Base-by-base conservation (phyloP, 2,329 filamentous ascomycete species). In the Aspergillus udagawae region DNA sequence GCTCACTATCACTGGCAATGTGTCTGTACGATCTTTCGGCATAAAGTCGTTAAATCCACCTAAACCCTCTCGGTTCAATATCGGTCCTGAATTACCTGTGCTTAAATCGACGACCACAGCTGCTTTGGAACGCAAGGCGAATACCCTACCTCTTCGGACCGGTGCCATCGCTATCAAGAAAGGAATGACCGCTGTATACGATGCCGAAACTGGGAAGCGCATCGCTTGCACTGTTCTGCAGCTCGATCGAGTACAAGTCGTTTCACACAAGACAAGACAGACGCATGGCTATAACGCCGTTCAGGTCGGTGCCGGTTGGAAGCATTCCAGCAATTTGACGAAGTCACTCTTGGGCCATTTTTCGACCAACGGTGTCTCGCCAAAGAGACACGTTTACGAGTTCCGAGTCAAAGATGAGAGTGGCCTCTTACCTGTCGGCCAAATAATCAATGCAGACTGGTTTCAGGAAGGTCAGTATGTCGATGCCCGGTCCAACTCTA, bases 151-250 rank as follows among this genome's bases (percentile, higher is more conserved):
- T 6, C 77, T 84, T 45, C 89, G 94, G 28, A 87, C 92, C 2
- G 94, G 94, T 29, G 87, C 91, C 8, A 82, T 99, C 49, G 92
- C 89, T 12, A 83, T 87, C 72, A 99, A 99, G 79, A 93, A 92
- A 79, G 94, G 94, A 75, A 97, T 99, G 90, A 96, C 92, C 47
- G 92, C 89, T 59, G 78, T 97, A 63, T 97, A 89, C 82, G 87
- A 92, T 70, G 77, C 83, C 0, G 84, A 86, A 66, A 89, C 90
- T 27, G 89, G 90, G 65, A 83, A 83, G 62, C 87, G 93, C 63
- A 89, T 87, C 57, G 83, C 92, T 21, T 96, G 92, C 80, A 99
- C 94, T 14, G 89, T 99, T 53, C 83, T 99, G 56, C 92, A 97
- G 79, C 82, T 99, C 67, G 94, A 99, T 75, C 83, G 91, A 67